phyloP scores from a whole-genome alignment of 2,329 filamentous ascomycete genomes.

The Diaporthe ilicicola region DNA sequence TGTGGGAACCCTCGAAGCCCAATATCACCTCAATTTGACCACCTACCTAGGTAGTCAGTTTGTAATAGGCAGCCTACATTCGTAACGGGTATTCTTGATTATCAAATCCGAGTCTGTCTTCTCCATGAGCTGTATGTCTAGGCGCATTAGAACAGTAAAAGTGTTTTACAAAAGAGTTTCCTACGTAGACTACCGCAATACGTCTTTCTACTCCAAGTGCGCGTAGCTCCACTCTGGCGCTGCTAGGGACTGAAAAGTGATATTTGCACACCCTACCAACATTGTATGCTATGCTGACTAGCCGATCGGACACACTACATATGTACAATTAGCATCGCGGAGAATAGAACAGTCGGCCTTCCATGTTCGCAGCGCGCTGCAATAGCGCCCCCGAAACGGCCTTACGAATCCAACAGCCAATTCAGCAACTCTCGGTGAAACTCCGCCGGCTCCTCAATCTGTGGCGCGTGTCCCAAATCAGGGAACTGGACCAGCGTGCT shows the following conservation, averaged over 20 bases:
- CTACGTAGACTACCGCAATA: too few relatives aligned
- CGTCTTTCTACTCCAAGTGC: background rate
- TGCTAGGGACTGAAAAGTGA: background rate
- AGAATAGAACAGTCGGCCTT: background rate
- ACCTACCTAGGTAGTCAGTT: too few relatives aligned
- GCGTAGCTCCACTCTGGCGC: background rate
- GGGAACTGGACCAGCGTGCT: slow-evolving; percentile 56
- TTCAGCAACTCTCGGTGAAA: slow-evolving; percentile 56
- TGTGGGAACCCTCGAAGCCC: too few relatives aligned
- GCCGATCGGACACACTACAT: background rate
- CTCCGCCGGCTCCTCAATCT: slow-evolving; percentile 57
- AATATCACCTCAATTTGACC: too few relatives aligned
- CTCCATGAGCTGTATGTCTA: too few relatives aligned
- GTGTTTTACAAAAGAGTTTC: background rate
- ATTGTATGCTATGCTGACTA: too few relatives aligned
- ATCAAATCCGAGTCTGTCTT: too few relatives aligned
- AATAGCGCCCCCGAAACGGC: background rate
- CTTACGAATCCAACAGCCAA: slow-evolving; percentile 47
- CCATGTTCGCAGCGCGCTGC: background rate
- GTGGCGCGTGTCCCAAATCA: slow-evolving; percentile 60
- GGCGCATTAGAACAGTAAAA: too few relatives aligned
- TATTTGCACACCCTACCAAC: background rate
- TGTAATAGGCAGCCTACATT: too few relatives aligned
- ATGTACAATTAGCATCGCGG: background rate
- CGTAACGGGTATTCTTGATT: too few relatives aligned